Evolutionary conservation across 139 green algal genomes (phyloP).

Genomic region (Ostreobium quekettii): DNA sequence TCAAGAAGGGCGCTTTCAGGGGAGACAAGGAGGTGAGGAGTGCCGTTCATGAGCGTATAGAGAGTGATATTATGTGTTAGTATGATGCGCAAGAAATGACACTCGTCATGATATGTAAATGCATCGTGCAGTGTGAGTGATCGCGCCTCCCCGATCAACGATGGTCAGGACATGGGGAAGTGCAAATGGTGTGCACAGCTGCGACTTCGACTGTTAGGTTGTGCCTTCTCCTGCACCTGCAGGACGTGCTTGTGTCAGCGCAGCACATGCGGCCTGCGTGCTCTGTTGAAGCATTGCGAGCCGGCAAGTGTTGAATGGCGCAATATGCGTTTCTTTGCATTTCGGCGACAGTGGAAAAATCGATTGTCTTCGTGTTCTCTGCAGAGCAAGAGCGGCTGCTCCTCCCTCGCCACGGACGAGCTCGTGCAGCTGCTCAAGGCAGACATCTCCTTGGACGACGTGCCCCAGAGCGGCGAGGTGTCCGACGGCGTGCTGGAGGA

Average conservation of each 20-base stretch:
- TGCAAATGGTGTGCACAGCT: too few relatives aligned
- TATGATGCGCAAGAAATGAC: background rate
- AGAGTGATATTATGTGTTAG: background rate
- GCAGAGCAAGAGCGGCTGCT: conserved; percentile 5
- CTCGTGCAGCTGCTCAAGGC: conserved; percentile 66
- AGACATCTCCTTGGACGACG: conserved; percentile 40
- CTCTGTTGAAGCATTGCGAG: background rate
- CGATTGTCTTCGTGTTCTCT: background rate
- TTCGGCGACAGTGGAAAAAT: background rate
- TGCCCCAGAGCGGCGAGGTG: conserved; percentile 59
- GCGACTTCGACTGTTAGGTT: too few relatives aligned
- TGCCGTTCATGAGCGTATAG: background rate
- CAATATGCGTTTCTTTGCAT: background rate
- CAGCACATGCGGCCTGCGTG: background rate
- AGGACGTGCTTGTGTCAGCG: background rate
- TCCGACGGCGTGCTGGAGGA: conserved; percentile 51
- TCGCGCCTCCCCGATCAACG: too few relatives aligned
- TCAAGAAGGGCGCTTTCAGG: conserved; percentile 93
- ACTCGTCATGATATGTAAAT: background rate
- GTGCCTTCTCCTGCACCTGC: too few relatives aligned
- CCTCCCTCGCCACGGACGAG: conserved; percentile 54
- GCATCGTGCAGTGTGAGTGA: background rate
- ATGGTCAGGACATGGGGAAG: too few relatives aligned
- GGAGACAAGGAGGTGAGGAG: conserved; percentile 32
- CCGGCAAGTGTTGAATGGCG: background rate